Percentiles rank a stretch among this genome's conserved stretches.
These are phyloP conservation scores for Oryza nivara DNA, from an alignment of 176 grass and related monocot species.

Conservation along the genomic window DNA sequence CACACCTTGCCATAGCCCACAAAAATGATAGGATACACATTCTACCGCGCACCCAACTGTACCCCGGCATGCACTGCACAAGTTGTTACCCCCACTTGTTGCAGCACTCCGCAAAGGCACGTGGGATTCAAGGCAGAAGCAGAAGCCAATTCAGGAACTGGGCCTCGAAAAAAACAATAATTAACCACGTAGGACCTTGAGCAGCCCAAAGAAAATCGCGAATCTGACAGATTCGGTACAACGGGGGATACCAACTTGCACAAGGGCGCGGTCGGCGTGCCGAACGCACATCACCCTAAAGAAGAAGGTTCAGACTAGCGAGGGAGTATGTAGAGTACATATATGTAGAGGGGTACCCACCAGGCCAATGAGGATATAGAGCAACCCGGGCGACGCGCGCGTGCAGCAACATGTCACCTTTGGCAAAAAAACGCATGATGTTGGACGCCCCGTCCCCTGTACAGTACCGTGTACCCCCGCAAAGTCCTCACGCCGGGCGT, in stretches of 20 bases:
- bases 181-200: not conserved
- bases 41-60: not conserved
- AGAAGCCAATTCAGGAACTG: conserved; percentile 1
- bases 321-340: not conserved
- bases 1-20: no score
- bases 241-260: not conserved
- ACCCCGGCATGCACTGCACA: not conserved
- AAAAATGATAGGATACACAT: not conserved
- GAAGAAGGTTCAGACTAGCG: not conserved
- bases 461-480: not conserved
- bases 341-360: not conserved
- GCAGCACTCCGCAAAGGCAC: not conserved
- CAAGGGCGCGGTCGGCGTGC: not conserved
- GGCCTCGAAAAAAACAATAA: not conserved
- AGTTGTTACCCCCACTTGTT: not conserved
- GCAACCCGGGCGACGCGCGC: not conserved
- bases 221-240: not conserved
- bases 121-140: not conserved
- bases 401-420: not conserved
- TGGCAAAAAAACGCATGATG: not conserved
- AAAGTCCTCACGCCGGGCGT: not conserved
- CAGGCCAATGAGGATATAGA: not conserved
- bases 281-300: not conserved
- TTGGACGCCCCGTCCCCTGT: not conserved
- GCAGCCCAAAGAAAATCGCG: not conserved